Percentiles rank a stretch among this genome's conserved stretches.
These are phyloP conservation scores for Ganoderma lingzhi DNA, from an alignment of 1,284 basidiomycete species.

Conservation along the genomic window DNA sequence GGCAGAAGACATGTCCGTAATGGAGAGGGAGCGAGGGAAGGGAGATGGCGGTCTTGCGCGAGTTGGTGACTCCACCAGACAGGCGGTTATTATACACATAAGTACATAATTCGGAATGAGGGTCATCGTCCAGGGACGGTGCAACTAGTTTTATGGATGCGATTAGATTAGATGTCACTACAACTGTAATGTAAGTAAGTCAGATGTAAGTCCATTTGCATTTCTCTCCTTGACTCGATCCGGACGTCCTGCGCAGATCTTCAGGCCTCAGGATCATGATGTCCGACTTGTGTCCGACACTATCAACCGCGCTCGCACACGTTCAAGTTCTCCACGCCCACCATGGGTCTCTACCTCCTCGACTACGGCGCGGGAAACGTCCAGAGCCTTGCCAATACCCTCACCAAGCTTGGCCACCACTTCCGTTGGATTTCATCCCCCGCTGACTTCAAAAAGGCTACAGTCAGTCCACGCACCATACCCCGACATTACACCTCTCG, in stretches of 20 bases:
- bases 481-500: slow-evolving; percentile 21
- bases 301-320: not conserved
- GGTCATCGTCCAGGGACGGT: slow-evolving; percentile 25
- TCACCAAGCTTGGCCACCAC: slow-evolving; percentile 85
- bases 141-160: slow-evolving; percentile 14
- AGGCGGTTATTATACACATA: too few species aligned
- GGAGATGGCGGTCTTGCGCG: slow-evolving; percentile 11
- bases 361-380: slow-evolving; percentile 98
- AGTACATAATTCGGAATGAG: slow-evolving; percentile 30
- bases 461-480: slow-evolving; percentile 65
- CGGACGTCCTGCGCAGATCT: slow-evolving; percentile 21
- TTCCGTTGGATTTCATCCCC: slow-evolving; percentile 92
- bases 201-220: not conserved
- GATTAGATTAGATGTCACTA: slow-evolving; percentile 35
- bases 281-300: slow-evolving; percentile 19
- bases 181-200: too few species aligned
- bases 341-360: slow-evolving; percentile 85
- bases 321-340: slow-evolving; percentile 9
- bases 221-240: slow-evolving; percentile 21
- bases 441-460: slow-evolving; percentile 89
- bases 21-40: slow-evolving; percentile 3
- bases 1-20: slow-evolving; percentile 42
- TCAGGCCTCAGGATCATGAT: slow-evolving; percentile 19
- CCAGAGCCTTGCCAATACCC: slow-evolving; percentile 92
- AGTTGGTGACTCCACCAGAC: not conserved